Base-by-base conservation (phyloP, 106 monocot genomes). In the Ottelia alismoides region DNA sequence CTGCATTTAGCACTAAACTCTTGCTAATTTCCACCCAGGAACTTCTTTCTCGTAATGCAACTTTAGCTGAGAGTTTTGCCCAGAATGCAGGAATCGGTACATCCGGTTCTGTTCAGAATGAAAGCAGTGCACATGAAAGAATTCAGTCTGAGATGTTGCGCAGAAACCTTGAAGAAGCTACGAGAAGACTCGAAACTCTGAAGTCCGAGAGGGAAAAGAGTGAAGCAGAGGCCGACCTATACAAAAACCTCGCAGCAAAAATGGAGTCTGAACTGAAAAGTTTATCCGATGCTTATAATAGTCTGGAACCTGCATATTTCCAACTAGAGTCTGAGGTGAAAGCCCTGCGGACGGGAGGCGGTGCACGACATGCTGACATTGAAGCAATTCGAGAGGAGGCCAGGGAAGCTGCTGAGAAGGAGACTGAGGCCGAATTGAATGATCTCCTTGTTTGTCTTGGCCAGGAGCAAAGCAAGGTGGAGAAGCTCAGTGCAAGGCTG, bases 401-500 rank as follows among this genome's bases (percentile, higher is more conserved):
- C 20, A 90, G 76, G 55, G 90, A 90, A 45, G 98, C 75, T 64
- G 98, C 98, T 1, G 72, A 86, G 70, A 85, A 85, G 65, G 98
- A 98, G 51, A 77, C 65, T 10, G 98, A 98, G 32, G 74, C 77
- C 1, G 98, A 98, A 49, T 70, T 98, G 31, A 98, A 73, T 54
- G 98, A 98, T 60, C 65, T 98, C 30, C 74, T 98, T 1, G 98
- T 98, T 64, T 98, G 98, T 49, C 67, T 98, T 27, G 98, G 98
- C 16, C 90, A 98, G 63, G 98, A 98, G 59, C 98, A 98, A 65
- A 98, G 76, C 65, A 98, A 86, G 70, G 90, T 98, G 24, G 90
- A 90, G 79, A 98, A 71, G 65, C 64, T 98, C 71, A 83, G 76
- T 47, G n/a, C 79, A 25, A 85, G 83, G 60, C 61, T 98, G 31